Base-by-base conservation (phyloP, 139 green algal genomes). In the Chlorella sorokiniana region DNA sequence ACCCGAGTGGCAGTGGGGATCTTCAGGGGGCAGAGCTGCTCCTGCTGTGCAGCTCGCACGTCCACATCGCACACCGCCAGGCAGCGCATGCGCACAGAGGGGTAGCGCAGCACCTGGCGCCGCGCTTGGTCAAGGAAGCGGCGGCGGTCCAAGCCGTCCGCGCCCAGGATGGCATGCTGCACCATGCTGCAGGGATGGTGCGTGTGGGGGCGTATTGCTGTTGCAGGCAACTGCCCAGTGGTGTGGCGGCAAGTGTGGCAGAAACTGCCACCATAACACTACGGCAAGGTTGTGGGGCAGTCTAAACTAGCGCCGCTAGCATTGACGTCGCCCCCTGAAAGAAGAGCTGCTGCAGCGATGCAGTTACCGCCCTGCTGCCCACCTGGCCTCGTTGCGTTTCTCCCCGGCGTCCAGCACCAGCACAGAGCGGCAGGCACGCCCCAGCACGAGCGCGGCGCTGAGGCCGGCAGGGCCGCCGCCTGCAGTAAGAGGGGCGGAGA, bases 111-210 rank as follows among this genome's bases (percentile, higher is more conserved):
- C 18, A 51, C 67, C 80, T 85, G 80, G 38, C 44, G 23, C 25
- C 80, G 45, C 2, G 80, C 80, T 25, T 41, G 27, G 6, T 68
- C 37, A n/a, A 85, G 51, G 52, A 71, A 85, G 0, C 61, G 11
- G 2, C 10, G 27, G 33, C 80, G 44, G 38, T 81, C 41, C 18
- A 70, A 68, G 41, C 80, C 80, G 61, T 85, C 67, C 7, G 80
- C 80, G 11, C 80, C 80, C 4, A 85, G 51, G 22, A 79, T 69
- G 37, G 69, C 80, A 45, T 85, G 80, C 70, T 85, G 67, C 9
- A 78, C 33, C 51, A 54, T 18, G 56, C 67, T n/a, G n/a, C n/a
- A n/a, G n/a, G n/a, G n/a, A n/a, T n/a, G n/a, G n/a, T n/a, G n/a
- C n/a, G n/a, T n/a, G n/a, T n/a, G n/a, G n/a, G n/a, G n/a, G n/a